Evolutionary conservation across 176 grass and related monocot genomes (phyloP).

Genomic region (Saccharum officinarum): DNA sequence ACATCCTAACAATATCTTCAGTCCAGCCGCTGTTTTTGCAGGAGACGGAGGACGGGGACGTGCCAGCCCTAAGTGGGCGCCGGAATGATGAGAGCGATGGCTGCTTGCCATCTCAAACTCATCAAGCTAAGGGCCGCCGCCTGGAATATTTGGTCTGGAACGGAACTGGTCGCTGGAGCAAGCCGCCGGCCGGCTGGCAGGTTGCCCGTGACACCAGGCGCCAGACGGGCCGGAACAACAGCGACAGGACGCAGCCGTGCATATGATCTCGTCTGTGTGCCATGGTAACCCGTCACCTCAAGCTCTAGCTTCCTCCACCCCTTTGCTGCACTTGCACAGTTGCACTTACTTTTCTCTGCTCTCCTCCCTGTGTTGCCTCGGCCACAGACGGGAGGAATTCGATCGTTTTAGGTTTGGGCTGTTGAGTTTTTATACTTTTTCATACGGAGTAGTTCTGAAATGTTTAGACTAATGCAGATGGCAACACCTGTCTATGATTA

Average conservation of each 20-base stretch:
- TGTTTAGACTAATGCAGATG: background rate
- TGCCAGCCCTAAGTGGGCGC: background rate
- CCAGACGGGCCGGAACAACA: background rate
- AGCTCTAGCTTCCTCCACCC: background rate
- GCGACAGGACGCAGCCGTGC: background rate
- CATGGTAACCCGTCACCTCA: background rate
- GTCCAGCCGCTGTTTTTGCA: constrained; percentile 6
- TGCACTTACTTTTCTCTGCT: background rate
- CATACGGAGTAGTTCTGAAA: background rate
- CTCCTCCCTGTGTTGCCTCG: background rate
- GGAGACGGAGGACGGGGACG: background rate
- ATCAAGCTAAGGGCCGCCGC: no score
- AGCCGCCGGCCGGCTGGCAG: background rate
- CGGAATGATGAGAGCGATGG: background rate
- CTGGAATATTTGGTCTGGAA: no score
- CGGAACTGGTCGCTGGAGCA: background rate
- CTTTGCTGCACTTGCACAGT: no score
- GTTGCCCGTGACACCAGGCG: background rate
- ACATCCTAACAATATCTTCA: background rate
- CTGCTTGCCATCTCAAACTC: constrained; percentile 3
- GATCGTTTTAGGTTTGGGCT: background rate
- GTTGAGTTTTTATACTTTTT: background rate
- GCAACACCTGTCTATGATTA: background rate
- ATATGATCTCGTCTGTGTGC: background rate
- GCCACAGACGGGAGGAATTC: background rate